Evolutionary conservation across 2,329 filamentous ascomycete genomes (phyloP), one percentile per base, ranked within the genome.

Genomic region (Fusarium nelsonii): DNA sequence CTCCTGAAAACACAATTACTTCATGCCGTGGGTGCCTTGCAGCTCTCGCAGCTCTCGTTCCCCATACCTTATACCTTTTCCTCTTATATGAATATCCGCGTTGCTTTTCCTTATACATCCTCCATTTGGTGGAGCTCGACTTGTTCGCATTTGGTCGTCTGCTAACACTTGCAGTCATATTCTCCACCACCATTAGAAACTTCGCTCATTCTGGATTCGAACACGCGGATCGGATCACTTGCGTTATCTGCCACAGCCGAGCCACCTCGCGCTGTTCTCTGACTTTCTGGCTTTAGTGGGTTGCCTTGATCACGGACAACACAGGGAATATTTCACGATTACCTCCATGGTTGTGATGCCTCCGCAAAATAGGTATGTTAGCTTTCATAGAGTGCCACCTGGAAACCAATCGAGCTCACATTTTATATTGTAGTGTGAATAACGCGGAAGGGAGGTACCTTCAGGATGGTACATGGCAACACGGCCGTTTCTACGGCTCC

Each of bases 401-500:
- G 48, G 48, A 30, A 26, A 40, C 44, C 51, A 48, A 48, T 52
- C 57, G 39, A 41, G 37, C 68, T 74, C 40, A 74, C 54, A n/a
- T 16, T 3, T 16, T 50, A 18, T 30, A 44, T 39, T 45, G 51
- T 46, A 76, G 74, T 60, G 33, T 63, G 44, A 52, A 64, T 8
- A 70, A 69, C 43, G 45, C 64, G 18, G 63, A 68, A 40, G 61
- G 63, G 45, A 71, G 65, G 32, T 58, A 68, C 46, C 66, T 75
- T 11, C 54, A 74, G 33, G 71, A 74, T 56, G 78, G 78, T 2
- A 77, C 73, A 58, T 79, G 78, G 73, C 90, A 92, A 76, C 90
- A 94, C 79, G 90, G 88, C 20, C 87, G 92, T 55, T 83, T 83
- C 65, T 95, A 93, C 77, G 90, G 92, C 75, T 86, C 85, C 26